Percentiles rank a stretch among this genome's conserved stretches.
phyloP scores from a whole-genome alignment of 2,329 filamentous ascomycete species.

The Talaromyces sp. region DNA sequence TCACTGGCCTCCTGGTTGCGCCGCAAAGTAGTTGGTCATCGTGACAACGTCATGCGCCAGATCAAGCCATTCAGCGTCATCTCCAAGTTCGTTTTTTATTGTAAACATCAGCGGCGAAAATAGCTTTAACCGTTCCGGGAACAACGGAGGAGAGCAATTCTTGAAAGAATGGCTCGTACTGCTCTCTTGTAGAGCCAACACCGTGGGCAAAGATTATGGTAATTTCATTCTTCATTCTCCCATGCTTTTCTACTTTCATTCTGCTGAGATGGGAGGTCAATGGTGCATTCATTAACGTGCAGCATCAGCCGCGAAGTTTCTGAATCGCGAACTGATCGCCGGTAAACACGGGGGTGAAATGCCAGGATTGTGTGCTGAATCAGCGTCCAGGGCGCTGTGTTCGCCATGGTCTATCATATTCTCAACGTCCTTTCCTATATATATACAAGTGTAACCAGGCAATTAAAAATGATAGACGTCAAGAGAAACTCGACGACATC shows the following conservation, averaged over 20 bases:
- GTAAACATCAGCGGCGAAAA: conserved; percentile 9
- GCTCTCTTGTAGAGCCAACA: conserved; percentile 5
- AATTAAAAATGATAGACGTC: too few species aligned
- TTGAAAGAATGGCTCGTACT: conserved; percentile 8
- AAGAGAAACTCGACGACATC: too few species aligned
- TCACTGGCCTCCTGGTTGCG: not conserved
- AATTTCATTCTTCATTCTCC: not conserved
- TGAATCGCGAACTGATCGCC: conserved; percentile 5
- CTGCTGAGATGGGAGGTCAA: not conserved
- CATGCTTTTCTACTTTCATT: not conserved
- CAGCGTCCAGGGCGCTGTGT: conserved; percentile 1
- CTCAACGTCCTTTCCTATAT: too few species aligned
- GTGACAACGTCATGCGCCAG: conserved; percentile 4
- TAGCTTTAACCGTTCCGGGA: conserved; percentile 1
- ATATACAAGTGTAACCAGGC: too few species aligned
- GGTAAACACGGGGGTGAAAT: conserved; percentile 7
- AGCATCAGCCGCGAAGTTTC: conserved; percentile 1
- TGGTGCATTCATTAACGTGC: conserved; percentile 7
- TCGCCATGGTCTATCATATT: not conserved
- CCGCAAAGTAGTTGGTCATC: conserved; percentile 5
- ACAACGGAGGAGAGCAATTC: not conserved
- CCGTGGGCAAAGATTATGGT: conserved; percentile 9
- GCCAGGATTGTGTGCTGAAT: conserved; percentile 2
- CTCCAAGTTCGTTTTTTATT: conserved; percentile 5
- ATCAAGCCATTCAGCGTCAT: conserved; percentile 8